These are phyloP conservation scores for Penstemon davidsonii DNA, from an alignment of 257 asterid genomes.

Conservation along the genomic window DNA sequence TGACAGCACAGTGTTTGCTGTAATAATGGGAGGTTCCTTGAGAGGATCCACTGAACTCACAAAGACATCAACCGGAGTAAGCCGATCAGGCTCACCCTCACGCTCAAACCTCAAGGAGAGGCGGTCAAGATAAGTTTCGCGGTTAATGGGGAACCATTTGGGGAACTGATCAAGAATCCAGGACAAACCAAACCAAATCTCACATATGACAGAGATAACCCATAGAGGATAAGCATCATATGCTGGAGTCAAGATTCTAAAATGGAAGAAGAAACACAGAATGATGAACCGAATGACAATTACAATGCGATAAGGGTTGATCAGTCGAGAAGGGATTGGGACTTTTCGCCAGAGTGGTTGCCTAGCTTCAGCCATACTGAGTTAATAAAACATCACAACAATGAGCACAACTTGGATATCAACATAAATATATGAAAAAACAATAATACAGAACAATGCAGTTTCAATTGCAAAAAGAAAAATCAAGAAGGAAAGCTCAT, in stretches of 20 bases:
- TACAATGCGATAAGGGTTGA: slow-evolving; percentile 77
- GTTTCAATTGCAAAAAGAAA: not conserved
- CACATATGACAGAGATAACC: slow-evolving; percentile 80
- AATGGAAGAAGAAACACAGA: slow-evolving; percentile 72
- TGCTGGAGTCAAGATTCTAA: slow-evolving; percentile 71
- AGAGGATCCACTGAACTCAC: slow-evolving; percentile 82
- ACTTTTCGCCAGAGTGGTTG: slow-evolving; percentile 86
- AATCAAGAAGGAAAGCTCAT: slow-evolving; percentile 14
- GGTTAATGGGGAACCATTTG: slow-evolving; percentile 77
- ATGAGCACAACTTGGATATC: not conserved
- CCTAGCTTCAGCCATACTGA: slow-evolving; percentile 81
- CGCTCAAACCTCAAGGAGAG: slow-evolving; percentile 72
- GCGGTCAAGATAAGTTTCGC: slow-evolving; percentile 83
- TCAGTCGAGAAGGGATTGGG: slow-evolving; percentile 71
- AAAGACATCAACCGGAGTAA: slow-evolving; percentile 61
- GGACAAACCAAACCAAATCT: slow-evolving; percentile 80
- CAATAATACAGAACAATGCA: not conserved
- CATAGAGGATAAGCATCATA: slow-evolving; percentile 75
- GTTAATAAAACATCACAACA: slow-evolving; percentile 13
- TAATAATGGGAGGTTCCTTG: slow-evolving; percentile 83
- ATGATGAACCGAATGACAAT: slow-evolving; percentile 64
- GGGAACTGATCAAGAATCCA: slow-evolving; percentile 95
- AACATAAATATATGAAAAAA: not conserved
- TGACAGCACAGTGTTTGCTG: slow-evolving; percentile 79
- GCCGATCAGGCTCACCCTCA: slow-evolving; percentile 58